These are phyloP conservation scores for Colletotrichum paranaense DNA, from an alignment of 2,329 filamentous ascomycete species.

Conservation along the genomic window DNA sequence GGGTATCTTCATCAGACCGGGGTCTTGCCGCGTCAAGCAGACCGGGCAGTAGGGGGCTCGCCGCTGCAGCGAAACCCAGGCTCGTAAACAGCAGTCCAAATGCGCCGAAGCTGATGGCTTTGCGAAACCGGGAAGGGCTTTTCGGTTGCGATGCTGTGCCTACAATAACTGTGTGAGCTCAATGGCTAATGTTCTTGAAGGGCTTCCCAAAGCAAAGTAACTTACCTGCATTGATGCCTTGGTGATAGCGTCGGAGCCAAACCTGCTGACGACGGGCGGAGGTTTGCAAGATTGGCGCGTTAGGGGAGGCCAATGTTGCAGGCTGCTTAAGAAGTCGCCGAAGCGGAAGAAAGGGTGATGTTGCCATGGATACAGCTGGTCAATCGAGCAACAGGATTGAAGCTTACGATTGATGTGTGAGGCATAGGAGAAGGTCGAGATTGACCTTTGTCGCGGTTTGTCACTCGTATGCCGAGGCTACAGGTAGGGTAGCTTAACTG, in stretches of 20 bases:
- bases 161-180: not conserved
- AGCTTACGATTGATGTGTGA: not conserved
- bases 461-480: not conserved
- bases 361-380: slow-evolving; percentile 3
- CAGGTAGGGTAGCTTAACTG: not conserved
- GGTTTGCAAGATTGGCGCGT: not conserved
- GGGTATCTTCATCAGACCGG: slow-evolving; percentile 74
- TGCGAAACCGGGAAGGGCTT: slow-evolving; percentile 22
- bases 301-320: not conserved
- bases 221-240: slow-evolving; percentile 9
- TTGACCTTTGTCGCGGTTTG: not conserved
- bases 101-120: slow-evolving; percentile 20
- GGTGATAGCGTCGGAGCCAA: slow-evolving; percentile 17
- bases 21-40: slow-evolving; percentile 24
- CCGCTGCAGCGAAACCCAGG: slow-evolving; percentile 67
- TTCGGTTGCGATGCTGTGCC: not conserved
- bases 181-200: not conserved
- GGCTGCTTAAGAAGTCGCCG: not conserved
- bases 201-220: not conserved
- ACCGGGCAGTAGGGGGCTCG: slow-evolving; percentile 59
- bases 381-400: not conserved
- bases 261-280: not conserved
- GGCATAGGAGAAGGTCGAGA: not conserved
- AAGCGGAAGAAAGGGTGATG: not conserved
- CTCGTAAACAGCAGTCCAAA: slow-evolving; percentile 55